Evolutionary conservation across 768 basidiomycete species (phyloP), one percentile per base, ranked within the genome.

Genomic region (Macrolepiota albuminosa): DNA sequence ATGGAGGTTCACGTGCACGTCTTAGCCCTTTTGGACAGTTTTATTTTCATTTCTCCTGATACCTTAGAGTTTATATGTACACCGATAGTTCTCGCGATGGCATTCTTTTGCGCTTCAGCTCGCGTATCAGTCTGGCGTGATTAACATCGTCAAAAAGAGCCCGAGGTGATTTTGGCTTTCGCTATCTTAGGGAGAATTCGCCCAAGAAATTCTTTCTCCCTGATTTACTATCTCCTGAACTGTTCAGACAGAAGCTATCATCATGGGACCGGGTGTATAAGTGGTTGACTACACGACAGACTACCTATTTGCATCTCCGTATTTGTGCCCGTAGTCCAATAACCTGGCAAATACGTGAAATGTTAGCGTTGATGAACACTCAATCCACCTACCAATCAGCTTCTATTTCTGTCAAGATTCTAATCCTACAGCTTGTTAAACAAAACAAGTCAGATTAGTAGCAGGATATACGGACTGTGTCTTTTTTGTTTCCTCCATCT

Each of bases 401-500:
- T 67, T 98, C 95, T 47, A 98, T 92, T 67, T 95, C 93, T 1
- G 96, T 97, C 37, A 98, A 71, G 63, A 98, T 88, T 26, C 91
- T 85, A 68, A 99, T 97, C 70, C 97, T 93, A 60, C 11, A 43
- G 50, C 43, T 29, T 31, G 53, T 71, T 55, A 72, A 60, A 58
- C 56, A 52, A n/a, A 45, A 9, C 37, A 21, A 31, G n/a, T 46
- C 8, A n/a, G 6, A 26, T 26, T 40, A n/a, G 36, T 40, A 26
- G 34, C 26, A 36, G 14, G 31, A 1, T 40, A 31, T 46, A 71
- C 90, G 67, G 66, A 92, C 91, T 92, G 95, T 45, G 86, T 87
- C 69, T 95, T 97, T 64, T 93, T 95, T 0, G 97, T 98, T 72
- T 98, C 96, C 67, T 98, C 89, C 77, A 97, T 87, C 70, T 98